Evolutionary conservation across 2,329 filamentous ascomycete genomes (phyloP).

Genomic region (Macroventuria anomochaeta): DNA sequence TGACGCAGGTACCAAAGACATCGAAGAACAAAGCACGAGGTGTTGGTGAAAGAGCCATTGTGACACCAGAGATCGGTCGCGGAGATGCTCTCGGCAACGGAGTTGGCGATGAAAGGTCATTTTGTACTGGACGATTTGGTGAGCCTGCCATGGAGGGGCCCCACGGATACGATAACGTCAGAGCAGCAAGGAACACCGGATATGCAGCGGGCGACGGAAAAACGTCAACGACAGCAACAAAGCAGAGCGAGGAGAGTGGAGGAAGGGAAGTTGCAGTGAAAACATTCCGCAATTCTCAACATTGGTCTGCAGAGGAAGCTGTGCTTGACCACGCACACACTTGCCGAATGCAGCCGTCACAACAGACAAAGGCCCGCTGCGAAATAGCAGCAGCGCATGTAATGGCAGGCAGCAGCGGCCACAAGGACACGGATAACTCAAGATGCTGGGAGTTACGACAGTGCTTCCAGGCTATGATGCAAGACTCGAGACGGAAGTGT

Average conservation of each 20-base stretch:
- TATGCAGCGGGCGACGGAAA: conserved; percentile 19
- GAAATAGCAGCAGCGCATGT: background rate
- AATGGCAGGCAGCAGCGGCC: background rate
- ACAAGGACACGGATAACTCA: background rate
- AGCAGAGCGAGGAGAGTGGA: background rate
- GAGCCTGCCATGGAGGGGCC: conserved; percentile 22
- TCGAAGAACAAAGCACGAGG: conserved; percentile 73
- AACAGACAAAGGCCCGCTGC: conserved; percentile 4
- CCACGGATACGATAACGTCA: conserved; percentile 20
- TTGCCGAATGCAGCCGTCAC: conserved; percentile 16
- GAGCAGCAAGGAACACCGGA: conserved; percentile 12
- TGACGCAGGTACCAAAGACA: conserved; percentile 80
- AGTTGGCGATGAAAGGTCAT: conserved; percentile 21
- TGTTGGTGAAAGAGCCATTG: conserved; percentile 34
- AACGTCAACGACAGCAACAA: background rate
- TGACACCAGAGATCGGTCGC: conserved; percentile 16
- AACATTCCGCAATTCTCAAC: background rate
- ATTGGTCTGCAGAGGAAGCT: conserved; percentile 1
- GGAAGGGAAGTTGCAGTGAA: background rate
- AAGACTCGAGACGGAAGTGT: background rate
- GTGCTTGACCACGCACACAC: conserved; percentile 8
- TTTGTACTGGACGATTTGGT: conserved; percentile 19
- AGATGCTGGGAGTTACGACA: background rate
- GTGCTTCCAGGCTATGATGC: background rate
- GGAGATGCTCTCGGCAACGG: conserved; percentile 13